Evolutionary conservation across 139 green algal genomes (phyloP).

Genomic region (Micromonas pusilla): DNA sequence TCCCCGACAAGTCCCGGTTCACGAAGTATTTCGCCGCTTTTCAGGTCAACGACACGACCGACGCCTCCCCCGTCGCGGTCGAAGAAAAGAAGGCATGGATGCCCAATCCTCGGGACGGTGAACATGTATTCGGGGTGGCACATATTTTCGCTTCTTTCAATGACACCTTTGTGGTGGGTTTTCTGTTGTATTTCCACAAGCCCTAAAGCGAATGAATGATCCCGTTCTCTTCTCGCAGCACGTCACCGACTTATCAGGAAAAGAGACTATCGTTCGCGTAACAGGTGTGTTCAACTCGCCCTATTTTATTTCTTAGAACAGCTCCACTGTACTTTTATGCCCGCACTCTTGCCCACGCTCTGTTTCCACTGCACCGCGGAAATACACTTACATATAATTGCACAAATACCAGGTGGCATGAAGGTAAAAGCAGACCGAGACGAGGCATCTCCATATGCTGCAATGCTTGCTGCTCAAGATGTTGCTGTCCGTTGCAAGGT

Average conservation of each 20-base stretch:
- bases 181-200: neutral
- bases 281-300: too few species aligned
- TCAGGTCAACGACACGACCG: too few species aligned
- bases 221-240: conserved; percentile 46
- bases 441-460: conserved; percentile 97
- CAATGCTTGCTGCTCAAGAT: conserved; percentile 99
- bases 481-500: conserved; percentile 94
- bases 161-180: conserved; percentile 91
- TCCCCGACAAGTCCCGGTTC: too few species aligned
- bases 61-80: too few species aligned
- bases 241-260: conserved; percentile 97
- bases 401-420: conserved; percentile 87
- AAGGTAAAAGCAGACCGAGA: conserved; percentile 99
- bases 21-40: too few species aligned
- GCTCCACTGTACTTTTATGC: too few species aligned
- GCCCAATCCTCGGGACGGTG: conserved; percentile 68
- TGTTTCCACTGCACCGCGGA: too few species aligned
- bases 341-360: too few species aligned
- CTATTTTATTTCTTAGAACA: too few species aligned
- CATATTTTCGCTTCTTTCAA: conserved; percentile 99
- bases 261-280: conserved; percentile 92
- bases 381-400: too few species aligned
- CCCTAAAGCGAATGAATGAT: too few species aligned
- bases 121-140: conserved; percentile 95
- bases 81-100: neutral